Conservation (phyloP, 495 filamentous ascomycete species). For the Neurospora intermedia region DNA sequence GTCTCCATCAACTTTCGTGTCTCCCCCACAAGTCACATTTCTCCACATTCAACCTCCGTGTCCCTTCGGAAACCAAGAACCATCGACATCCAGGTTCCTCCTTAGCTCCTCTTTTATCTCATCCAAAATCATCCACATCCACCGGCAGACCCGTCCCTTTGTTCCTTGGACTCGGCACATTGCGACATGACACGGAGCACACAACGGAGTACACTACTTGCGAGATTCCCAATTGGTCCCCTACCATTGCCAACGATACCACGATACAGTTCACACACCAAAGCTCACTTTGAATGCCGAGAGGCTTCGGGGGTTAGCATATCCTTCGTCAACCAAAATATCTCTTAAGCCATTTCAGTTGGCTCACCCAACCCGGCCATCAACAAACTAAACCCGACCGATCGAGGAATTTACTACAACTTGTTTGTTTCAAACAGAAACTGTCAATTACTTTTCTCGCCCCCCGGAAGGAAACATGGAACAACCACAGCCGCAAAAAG, state of each 20-base stretch:
- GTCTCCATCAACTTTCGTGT: background rate
- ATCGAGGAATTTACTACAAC: background rate
- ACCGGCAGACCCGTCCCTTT: slow-evolving; percentile 2
- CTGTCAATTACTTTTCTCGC: background rate
- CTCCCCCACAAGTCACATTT: slow-evolving; percentile 27
- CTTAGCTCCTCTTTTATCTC: slow-evolving; percentile 1
- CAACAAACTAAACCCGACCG: background rate
- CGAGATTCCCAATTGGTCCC: background rate
- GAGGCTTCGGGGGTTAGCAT: background rate
- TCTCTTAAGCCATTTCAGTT: background rate
- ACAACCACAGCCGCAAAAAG: background rate
- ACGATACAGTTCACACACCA: background rate
- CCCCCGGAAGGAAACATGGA: background rate
- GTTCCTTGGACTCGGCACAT: background rate
- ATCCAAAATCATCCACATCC: slow-evolving; percentile 1
- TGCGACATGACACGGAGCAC: background rate
- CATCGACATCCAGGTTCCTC: background rate
- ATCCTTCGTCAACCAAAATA: background rate
- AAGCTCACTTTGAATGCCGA: background rate
- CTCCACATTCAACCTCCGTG: slow-evolving; percentile 12
- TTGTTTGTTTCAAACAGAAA: background rate
- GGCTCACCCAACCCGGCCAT: background rate
- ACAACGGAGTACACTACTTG: background rate
- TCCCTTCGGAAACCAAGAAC: slow-evolving; percentile 14
- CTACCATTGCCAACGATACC: background rate